Evolutionary conservation across 306 rosid species (phyloP).

Genomic region (Malus sylvestris): DNA sequence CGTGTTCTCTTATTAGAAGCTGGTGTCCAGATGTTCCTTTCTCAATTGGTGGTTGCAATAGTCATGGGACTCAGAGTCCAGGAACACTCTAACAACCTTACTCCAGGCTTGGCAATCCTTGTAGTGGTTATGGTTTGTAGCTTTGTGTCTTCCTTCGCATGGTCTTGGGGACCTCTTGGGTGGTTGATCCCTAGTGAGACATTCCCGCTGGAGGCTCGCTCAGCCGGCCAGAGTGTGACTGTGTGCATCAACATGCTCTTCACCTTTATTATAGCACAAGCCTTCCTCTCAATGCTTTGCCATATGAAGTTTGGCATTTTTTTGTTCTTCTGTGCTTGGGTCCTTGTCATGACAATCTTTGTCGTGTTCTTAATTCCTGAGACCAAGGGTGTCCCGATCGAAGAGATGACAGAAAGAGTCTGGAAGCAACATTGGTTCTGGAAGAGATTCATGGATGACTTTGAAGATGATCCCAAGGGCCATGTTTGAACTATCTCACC

Average conservation of each 20-base stretch:
- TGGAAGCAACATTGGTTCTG: conserved; percentile 86
- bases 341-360: conserved; percentile 47
- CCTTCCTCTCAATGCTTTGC: conserved; percentile 3
- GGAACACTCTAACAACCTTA: conserved; percentile 24
- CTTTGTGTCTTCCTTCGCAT: conserved; percentile 36
- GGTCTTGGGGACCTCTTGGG: conserved; percentile 1
- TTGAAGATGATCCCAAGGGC: conserved; percentile 1
- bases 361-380: conserved; percentile 63
- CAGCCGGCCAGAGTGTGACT: not conserved
- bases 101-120: conserved; percentile 27
- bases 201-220: not conserved
- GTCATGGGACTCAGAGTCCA: conserved; percentile 37
- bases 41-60: conserved; percentile 39
- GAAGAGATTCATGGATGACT: conserved; percentile 51
- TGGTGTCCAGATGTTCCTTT: conserved; percentile 56
- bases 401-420: conserved; percentile 67
- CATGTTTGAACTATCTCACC: not conserved
- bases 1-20: conserved; percentile 47
- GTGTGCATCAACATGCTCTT: not conserved
- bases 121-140: conserved; percentile 56
- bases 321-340: conserved; percentile 55
- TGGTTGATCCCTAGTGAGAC: not conserved
- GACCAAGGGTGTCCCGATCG: conserved; percentile 79
- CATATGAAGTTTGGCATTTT: conserved; percentile 41
- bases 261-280: not conserved